These are phyloP conservation scores for Dillenia turbinata DNA, from an alignment of 164 flowering plant genomes.

Conservation along the genomic window DNA sequence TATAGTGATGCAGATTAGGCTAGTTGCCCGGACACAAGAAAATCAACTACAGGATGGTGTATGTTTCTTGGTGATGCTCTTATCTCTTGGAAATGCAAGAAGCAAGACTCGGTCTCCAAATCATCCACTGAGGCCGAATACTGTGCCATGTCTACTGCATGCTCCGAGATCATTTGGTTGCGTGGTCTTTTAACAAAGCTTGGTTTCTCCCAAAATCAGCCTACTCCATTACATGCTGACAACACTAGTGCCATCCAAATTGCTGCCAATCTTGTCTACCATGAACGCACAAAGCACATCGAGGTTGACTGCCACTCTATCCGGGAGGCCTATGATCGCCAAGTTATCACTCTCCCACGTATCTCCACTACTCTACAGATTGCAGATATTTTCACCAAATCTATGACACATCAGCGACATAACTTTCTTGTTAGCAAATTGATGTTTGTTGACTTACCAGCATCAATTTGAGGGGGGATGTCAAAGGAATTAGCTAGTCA, in stretches of 20 bases:
- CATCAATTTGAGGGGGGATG: too few species aligned
- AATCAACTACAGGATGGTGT: slow-evolving; percentile 6
- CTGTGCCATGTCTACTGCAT: slow-evolving; percentile 7
- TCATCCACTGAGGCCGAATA: too few species aligned
- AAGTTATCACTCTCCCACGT: background rate
- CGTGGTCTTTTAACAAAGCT: slow-evolving; percentile 6
- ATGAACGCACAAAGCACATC: too few species aligned
- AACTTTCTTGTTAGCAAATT: slow-evolving; percentile 5
- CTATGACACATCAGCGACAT: background rate
- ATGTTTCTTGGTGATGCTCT: slow-evolving; percentile 12
- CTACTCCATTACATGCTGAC: slow-evolving; percentile 5
- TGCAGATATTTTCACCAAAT: background rate
- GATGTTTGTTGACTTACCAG: background rate
- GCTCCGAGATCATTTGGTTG: slow-evolving; percentile 1
- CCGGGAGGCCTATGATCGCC: slow-evolving; percentile 4
- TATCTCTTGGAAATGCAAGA: background rate
- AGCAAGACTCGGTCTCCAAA: background rate
- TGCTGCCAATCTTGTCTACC: too few species aligned
- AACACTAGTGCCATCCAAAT: background rate
- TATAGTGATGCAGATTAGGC: slow-evolving; percentile 5
- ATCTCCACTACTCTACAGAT: slow-evolving; percentile 2
- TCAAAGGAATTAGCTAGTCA: too few species aligned
- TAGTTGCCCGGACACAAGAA: background rate
- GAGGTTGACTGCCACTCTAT: slow-evolving; percentile 5
- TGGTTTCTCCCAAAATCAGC: slow-evolving; percentile 2